Percentiles rank a stretch among this genome's conserved stretches.
phyloP scores from a whole-genome alignment of 2,329 filamentous ascomycete genomes.

The Penicillium sp. region DNA sequence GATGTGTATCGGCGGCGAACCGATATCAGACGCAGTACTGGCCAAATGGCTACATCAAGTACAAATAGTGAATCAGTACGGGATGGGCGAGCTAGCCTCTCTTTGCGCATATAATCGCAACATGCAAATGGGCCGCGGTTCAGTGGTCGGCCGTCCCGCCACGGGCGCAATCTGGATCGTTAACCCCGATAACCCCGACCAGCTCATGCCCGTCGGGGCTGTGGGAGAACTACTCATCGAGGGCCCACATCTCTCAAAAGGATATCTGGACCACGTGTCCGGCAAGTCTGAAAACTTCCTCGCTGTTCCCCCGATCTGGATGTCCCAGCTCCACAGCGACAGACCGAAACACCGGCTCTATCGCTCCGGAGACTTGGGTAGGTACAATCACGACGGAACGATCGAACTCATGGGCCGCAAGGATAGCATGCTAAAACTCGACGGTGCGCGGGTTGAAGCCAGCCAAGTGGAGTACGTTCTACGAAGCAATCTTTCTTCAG shows the following conservation, averaged over 20 bases:
- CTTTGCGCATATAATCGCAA: constrained; percentile 26
- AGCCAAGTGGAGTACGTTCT: constrained; percentile 25
- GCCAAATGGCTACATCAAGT: constrained; percentile 17
- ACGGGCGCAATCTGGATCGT: constrained; percentile 32
- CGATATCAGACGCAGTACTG: constrained; percentile 23
- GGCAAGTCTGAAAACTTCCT: constrained; percentile 21
- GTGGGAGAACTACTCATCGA: constrained; percentile 33
- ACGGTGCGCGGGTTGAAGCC: constrained; percentile 25
- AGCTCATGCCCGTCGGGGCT: constrained; percentile 28
- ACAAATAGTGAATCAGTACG: constrained; percentile 28
- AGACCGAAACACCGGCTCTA: constrained; percentile 21
- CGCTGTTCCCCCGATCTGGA: constrained; percentile 12
- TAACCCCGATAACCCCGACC: constrained; percentile 19
- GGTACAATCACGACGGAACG: constrained; percentile 23
- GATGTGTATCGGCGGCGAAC: constrained; percentile 30
- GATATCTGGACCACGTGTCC: constrained; percentile 25
- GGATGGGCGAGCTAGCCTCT: constrained; percentile 29
- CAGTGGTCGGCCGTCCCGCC: constrained; percentile 18
- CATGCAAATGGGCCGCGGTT: constrained; percentile 10
- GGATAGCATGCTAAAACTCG: constrained; percentile 28
- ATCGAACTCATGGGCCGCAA: constrained; percentile 31
- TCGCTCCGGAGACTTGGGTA: constrained; percentile 27
- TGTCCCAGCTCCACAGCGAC: constrained; percentile 12
- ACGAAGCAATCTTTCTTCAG: constrained; percentile 6
- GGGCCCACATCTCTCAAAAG: constrained; percentile 28